Evolutionary conservation across 208 protist species (phyloP), one percentile per base, ranked within the genome.

Genomic region (Acanthamoeba healyi): DNA sequence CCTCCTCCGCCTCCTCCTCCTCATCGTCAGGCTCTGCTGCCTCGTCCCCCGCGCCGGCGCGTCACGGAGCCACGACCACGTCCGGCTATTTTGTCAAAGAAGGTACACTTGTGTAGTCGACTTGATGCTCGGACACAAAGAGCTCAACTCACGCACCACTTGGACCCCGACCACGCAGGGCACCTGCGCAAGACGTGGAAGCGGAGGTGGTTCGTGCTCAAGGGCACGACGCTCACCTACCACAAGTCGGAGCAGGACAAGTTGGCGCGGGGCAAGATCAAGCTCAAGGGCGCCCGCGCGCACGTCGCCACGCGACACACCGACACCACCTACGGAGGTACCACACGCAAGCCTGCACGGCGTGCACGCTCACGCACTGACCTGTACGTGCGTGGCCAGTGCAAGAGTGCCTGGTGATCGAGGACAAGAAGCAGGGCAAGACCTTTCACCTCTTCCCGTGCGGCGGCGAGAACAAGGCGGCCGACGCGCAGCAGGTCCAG

Each of bases 391-490:
- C 6, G 14, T 58, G 51, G 19, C 12, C 36, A 81, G 70, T 29
- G 34, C 70, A 38, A 6, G 70, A 81, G 40, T 81, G 70, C 32
- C 36, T 81, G 36, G 70, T 81, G 38, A 49, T 81, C 36, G 70
- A 81, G 40, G 70, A 81, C 70, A 81, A 10, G 19, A 7, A 29
- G 36, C 17, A 81, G 7, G 36, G 24, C 14, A 81, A 81, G 70
- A 81, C 70, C 34, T 81, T 49, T 19, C 40, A 81, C 70, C 26
- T 81, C 70, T 81, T 81, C 70, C 70, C 70, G 70, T 46, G 40
- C 70, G 22, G 7, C 7, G 22, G 36, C 32, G 15, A 67, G 61
- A 49, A 19, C 36, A 40, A 46, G 70, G 70, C 34, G 3, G 70
- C 24, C 40, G 70, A 81, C 17, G 38, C 9, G 3, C 70, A 2